phyloP scores from a whole-genome alignment of 176 grass and related monocot species.

The Oryza meridionalis region DNA sequence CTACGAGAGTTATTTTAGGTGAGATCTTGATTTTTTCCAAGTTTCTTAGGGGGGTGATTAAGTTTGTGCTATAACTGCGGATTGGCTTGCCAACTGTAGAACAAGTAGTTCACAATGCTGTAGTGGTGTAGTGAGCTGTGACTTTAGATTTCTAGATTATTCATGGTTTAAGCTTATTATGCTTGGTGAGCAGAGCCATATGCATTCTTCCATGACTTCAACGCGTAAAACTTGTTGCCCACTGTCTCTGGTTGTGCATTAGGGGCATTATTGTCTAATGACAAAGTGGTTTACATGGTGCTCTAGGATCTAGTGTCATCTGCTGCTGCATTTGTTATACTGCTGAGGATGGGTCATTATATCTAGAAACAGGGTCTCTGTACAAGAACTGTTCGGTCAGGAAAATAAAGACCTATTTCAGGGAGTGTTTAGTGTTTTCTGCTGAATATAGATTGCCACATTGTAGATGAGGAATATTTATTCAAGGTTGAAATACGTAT shows the following conservation, averaged over 20 bases:
- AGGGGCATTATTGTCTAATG: neutral
- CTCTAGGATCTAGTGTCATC: neutral
- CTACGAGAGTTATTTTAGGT: neutral
- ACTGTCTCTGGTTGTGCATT: neutral
- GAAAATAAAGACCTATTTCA: neutral
- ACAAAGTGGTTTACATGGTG: neutral
- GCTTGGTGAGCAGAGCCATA: neutral
- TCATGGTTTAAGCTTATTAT: neutral
- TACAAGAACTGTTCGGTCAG: too few relatives aligned
- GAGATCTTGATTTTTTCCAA: neutral
- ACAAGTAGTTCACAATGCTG: neutral
- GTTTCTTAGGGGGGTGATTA: neutral
- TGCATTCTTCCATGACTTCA: neutral
- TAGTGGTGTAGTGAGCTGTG: neutral
- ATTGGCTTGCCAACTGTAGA: neutral
- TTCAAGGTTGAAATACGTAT: neutral
- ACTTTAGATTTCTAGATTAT: neutral
- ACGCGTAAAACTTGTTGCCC: neutral
- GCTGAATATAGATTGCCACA: neutral
- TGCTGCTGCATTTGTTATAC: neutral
- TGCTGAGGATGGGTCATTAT: neutral
- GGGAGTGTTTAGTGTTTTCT: neutral
- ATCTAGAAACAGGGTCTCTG: too few relatives aligned
- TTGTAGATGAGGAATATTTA: neutral
- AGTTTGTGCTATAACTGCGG: neutral